These are phyloP conservation scores for Gymnopilus junonius DNA, from an alignment of 768 basidiomycete genomes.

Conservation along the genomic window DNA sequence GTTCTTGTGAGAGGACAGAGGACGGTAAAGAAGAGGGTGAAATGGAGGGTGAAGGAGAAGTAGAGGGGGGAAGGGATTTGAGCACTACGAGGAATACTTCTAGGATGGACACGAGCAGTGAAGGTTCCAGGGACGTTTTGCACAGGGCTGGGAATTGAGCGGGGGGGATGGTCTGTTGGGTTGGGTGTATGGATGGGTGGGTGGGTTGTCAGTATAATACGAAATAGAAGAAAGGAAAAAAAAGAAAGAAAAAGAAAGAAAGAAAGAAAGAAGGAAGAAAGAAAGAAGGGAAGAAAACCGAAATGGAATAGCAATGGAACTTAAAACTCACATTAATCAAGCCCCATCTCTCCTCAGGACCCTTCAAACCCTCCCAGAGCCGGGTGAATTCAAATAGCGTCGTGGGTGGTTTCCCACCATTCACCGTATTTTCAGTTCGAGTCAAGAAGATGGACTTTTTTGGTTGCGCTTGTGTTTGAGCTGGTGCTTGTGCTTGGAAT, in stretches of 20 bases:
- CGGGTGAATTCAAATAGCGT: slow-evolving; percentile 68
- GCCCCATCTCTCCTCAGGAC: slow-evolving; percentile 54
- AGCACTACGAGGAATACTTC: slow-evolving; percentile 47
- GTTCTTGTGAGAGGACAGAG: too few relatives aligned
- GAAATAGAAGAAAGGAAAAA: neutral
- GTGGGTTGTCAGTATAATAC: too few relatives aligned
- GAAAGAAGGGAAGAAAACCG: neutral
- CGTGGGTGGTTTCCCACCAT: slow-evolving; percentile 32
- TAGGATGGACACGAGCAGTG: slow-evolving; percentile 61
- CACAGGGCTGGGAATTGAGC: slow-evolving; percentile 62
- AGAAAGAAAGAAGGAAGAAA: neutral
- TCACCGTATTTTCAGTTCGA: neutral
- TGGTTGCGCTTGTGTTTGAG: too few relatives aligned
- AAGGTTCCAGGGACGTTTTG: slow-evolving; percentile 71
- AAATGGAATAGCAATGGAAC: neutral
- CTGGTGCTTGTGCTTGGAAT: neutral
- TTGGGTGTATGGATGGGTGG: neutral
- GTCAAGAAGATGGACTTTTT: neutral
- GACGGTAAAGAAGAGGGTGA: too few relatives aligned
- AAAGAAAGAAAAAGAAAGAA: neutral
- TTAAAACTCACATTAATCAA: slow-evolving; percentile 56
- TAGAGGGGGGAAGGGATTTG: neutral
- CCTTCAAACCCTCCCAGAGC: slow-evolving; percentile 53
- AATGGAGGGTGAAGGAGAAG: neutral
- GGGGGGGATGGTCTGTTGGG: slow-evolving; percentile 56